Base-by-base conservation (phyloP, 2,329 filamentous ascomycete species). In the Calonectria henricotiae region DNA sequence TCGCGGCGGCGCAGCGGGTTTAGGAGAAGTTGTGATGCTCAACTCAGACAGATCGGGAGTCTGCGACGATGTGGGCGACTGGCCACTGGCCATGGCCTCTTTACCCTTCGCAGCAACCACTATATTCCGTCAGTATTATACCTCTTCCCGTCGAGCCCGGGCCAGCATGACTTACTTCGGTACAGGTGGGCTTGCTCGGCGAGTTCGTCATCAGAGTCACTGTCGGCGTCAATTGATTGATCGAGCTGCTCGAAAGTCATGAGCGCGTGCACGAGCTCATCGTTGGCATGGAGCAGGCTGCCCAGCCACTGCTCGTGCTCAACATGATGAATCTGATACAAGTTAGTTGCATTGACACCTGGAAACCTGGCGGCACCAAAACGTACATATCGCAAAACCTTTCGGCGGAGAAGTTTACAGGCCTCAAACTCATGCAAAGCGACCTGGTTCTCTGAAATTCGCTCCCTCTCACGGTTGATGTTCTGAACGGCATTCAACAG, bases 211-310 rank as follows among this genome's bases (percentile, higher is more conserved):
- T 93, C 91, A 1, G 90, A 92, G 80, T 93, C 91, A 74, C 90
- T 92, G 79, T 93, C 91, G 6, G 91, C 90, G 74, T 94, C 93
- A 73, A 96, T 93, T 58, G 93, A 95, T 71, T 92, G 91, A 80
- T 99, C 96, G 73, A 98, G 89, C 76, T 98, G 94, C 82, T 98
- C 96, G 79, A 95, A 99, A 0, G 95, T 93, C 90, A 97, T 98
- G 68, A 99, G 87, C 1, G 95, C 94, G 71, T 92, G 92, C 46
- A 98, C 94, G n/a, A 99, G 91, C 82, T 97, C 94, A 77, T 99
- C 96, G 78, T 99, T 98, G 73, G 96, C 95, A 78, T 96, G 94
- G 20, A 99, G 91, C 5, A 99, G 87, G 71, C 94, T 92, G 47
- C 96, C 96, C 9, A 99, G 91, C 87, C 93, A 98, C 78, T 98